Evolutionary conservation across 441 rosid genomes (phyloP).

Genomic region (Adansonia grandidieri): DNA sequence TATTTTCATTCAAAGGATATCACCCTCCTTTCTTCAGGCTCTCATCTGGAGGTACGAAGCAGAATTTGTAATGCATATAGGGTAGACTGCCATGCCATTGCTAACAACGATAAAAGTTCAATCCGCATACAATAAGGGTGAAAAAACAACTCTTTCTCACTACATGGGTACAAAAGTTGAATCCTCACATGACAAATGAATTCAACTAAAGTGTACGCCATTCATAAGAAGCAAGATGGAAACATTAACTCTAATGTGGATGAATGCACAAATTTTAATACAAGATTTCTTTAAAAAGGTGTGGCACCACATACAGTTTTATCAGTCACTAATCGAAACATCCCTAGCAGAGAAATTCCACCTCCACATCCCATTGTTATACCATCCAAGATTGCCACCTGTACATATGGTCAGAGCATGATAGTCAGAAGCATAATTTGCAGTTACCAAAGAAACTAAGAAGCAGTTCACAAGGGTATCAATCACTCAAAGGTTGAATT

Average conservation of each 20-base stretch:
- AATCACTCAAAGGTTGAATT: constrained; percentile 21
- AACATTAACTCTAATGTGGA: constrained; percentile 5
- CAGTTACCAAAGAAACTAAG: constrained; percentile 16
- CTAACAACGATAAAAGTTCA: background rate
- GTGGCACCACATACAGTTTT: constrained; percentile 71
- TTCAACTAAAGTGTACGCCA: background rate
- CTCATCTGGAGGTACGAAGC: background rate
- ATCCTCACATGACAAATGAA: constrained; percentile 9
- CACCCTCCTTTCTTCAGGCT: background rate
- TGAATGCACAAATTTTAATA: constrained; percentile 13
- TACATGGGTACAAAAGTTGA: background rate
- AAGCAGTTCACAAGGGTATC: background rate
- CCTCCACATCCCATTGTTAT: constrained; percentile 88
- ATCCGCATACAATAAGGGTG: background rate
- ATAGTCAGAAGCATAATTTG: background rate
- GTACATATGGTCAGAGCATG: constrained; percentile 23
- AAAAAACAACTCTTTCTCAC: background rate
- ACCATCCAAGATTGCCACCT: constrained; percentile 93
- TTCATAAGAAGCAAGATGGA: constrained; percentile 5
- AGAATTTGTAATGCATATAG: background rate
- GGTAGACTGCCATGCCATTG: background rate
- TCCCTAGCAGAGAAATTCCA: constrained; percentile 86
- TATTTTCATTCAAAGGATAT: background rate
- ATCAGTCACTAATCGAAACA: constrained; percentile 84
- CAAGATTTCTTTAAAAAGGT: background rate